A percentile compares a stretch with the other conserved stretches of the same genome.
These are phyloP conservation scores for Chalciporus sphaerocephalus DNA, from an alignment of 768 basidiomycete genomes.

Conservation along the genomic window DNA sequence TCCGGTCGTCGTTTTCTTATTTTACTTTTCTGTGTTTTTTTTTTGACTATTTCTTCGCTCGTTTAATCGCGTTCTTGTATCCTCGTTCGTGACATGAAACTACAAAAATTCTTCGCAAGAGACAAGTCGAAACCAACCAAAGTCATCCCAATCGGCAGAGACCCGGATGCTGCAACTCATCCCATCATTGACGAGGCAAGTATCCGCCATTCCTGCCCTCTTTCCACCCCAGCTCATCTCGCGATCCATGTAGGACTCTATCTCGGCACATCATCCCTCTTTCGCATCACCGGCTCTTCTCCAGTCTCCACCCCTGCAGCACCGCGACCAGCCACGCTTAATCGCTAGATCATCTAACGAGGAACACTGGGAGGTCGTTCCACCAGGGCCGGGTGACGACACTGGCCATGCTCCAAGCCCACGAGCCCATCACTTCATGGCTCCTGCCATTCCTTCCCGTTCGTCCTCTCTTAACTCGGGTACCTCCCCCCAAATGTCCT, in stretches of 20 bases:
- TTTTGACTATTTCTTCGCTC: neutral
- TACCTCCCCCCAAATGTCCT: constrained; percentile 37
- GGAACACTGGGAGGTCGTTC: constrained; percentile 46
- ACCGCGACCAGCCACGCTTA: constrained; percentile 29
- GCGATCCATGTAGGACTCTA: constrained; percentile 16
- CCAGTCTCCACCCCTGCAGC: constrained; percentile 2
- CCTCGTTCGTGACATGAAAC: constrained; percentile 42
- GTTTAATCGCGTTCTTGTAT: neutral
- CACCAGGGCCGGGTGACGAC: constrained; percentile 25
- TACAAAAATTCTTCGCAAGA: constrained; percentile 49
- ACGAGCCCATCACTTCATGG: constrained; percentile 21
- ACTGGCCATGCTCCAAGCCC: constrained; percentile 19
- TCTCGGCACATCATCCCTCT: constrained; percentile 21
- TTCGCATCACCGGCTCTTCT: constrained; percentile 2
- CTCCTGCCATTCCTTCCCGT: constrained; percentile 39
- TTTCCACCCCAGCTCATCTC: neutral
- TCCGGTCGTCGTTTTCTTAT: neutral
- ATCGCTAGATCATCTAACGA: constrained; percentile 32
- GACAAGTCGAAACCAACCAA: constrained; percentile 43
- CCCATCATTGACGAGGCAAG: constrained; percentile 30
- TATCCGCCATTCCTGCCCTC: neutral
- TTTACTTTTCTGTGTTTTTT: neutral
- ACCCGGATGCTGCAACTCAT: constrained; percentile 16
- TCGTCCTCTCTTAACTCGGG: constrained; percentile 49
- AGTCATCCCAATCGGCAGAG: constrained; percentile 23